These are phyloP conservation scores for Penicillium argentinense DNA, from an alignment of 495 filamentous ascomycete genomes.

Conservation along the genomic window DNA sequence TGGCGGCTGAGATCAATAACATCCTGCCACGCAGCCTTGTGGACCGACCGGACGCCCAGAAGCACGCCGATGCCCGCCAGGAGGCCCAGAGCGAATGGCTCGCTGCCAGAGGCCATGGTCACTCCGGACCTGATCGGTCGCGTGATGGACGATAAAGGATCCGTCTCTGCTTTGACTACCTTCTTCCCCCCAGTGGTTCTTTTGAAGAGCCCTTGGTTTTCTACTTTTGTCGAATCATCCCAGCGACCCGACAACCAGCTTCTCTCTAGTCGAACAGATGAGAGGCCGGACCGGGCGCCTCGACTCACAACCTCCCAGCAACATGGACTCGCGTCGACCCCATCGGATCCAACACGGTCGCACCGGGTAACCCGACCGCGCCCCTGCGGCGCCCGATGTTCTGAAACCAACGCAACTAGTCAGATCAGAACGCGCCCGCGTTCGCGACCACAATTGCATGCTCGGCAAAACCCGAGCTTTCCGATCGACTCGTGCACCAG, in stretches of 20 bases:
- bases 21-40: constrained; percentile 44
- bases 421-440: constrained; percentile 9
- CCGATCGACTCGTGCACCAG: not conserved
- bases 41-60: constrained; percentile 40
- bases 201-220: constrained; percentile 3
- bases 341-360: constrained; percentile 18
- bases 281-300: constrained; percentile 12
- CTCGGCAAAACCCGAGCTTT: not conserved
- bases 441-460: not conserved
- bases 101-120: constrained; percentile 50
- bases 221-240: constrained; percentile 10
- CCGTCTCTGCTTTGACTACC: not conserved
- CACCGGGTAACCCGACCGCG: constrained; percentile 5
- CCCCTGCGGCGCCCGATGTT: not conserved
- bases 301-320: constrained; percentile 2
- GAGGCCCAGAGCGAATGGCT: constrained; percentile 67
- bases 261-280: constrained; percentile 4
- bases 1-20: constrained; percentile 62
- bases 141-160: constrained; percentile 34
- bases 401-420: constrained; percentile 4
- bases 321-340: constrained; percentile 6
- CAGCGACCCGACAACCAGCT: constrained; percentile 12
- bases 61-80: constrained; percentile 49
- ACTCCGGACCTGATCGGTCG: constrained; percentile 40
- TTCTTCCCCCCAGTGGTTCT: not conserved